Percentiles rank a stretch among this genome's conserved stretches.
Conservation (phyloP, 345 rosid genomes). For the Camelina sativa region DNA sequence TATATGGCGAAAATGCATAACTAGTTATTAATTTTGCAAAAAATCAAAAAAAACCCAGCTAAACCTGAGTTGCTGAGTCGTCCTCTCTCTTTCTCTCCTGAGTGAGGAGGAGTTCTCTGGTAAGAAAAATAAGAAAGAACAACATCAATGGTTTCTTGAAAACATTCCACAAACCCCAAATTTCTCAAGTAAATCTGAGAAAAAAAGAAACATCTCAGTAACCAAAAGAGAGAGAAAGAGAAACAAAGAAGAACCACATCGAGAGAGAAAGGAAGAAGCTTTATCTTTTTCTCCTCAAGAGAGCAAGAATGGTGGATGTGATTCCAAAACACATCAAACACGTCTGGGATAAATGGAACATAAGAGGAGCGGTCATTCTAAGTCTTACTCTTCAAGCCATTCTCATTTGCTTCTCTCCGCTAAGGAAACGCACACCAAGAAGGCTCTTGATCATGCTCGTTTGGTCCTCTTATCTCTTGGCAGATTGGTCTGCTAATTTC, state of each 20-base stretch:
- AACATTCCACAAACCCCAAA: conserved; percentile 11
- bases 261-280: neutral
- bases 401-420: conserved; percentile 58
- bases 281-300: neutral
- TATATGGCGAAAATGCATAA: conserved; percentile 12
- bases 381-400: conserved; percentile 62
- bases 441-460: conserved; percentile 46
- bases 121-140: neutral
- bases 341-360: conserved; percentile 61
- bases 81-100: conserved; percentile 15
- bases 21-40: neutral
- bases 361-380: conserved; percentile 57
- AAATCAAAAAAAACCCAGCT: neutral
- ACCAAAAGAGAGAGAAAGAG: neutral
- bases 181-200: conserved; percentile 7
- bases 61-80: conserved; percentile 22
- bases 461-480: conserved; percentile 66
- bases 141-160: conserved; percentile 30
- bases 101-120: conserved; percentile 12
- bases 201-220: conserved; percentile 15
- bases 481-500: conserved; percentile 65
- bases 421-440: conserved; percentile 52
- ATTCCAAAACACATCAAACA: conserved; percentile 45
- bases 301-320: conserved; percentile 41
- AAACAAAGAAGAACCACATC: neutral